Evolutionary conservation across 768 basidiomycete species (phyloP).

Genomic region (Leccinum olivaceopallidum): DNA sequence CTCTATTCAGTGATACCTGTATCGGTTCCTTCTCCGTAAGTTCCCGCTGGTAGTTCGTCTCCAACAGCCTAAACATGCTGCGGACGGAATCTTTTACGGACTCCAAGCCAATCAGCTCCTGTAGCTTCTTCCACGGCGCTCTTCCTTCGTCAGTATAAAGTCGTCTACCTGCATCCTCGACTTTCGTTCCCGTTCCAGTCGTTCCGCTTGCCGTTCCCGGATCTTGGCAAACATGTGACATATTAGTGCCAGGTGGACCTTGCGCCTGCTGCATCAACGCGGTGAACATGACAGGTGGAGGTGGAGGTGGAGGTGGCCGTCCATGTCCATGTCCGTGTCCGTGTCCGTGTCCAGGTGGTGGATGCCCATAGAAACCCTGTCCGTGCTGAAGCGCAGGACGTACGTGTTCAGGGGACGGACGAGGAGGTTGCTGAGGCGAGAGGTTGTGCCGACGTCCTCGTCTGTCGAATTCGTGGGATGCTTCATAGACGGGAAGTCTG

Average conservation of each 20-base stretch:
- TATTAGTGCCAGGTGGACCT: slow-evolving; percentile 10
- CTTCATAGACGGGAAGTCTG: slow-evolving; percentile 75
- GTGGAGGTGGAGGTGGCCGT: slow-evolving; percentile 28
- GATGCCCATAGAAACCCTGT: slow-evolving; percentile 29
- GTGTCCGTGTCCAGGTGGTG: slow-evolving; percentile 32
- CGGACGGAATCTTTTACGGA: too few species aligned
- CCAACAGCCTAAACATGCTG: too few species aligned
- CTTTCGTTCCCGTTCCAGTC: too few species aligned
- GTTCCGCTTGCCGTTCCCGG: too few species aligned
- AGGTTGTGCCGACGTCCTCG: slow-evolving; percentile 56
- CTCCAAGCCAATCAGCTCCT: too few species aligned
- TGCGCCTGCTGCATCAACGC: slow-evolving; percentile 33
- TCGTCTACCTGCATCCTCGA: too few species aligned
- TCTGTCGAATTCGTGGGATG: slow-evolving; percentile 82
- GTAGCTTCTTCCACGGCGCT: too few species aligned
- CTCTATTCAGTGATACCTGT: too few species aligned
- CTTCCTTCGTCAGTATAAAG: too few species aligned
- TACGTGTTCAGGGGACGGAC: slow-evolving; percentile 32
- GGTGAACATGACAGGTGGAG: slow-evolving; percentile 27
- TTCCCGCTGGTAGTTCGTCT: too few species aligned
- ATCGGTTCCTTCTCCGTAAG: too few species aligned
- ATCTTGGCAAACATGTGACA: background rate
- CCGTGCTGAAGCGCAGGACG: slow-evolving; percentile 35
- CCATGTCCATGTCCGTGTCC: slow-evolving; percentile 27
- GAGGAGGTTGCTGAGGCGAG: slow-evolving; percentile 27